Conservation (phyloP, 2,329 filamentous ascomycete species). For the Colletotrichum sp. region DNA sequence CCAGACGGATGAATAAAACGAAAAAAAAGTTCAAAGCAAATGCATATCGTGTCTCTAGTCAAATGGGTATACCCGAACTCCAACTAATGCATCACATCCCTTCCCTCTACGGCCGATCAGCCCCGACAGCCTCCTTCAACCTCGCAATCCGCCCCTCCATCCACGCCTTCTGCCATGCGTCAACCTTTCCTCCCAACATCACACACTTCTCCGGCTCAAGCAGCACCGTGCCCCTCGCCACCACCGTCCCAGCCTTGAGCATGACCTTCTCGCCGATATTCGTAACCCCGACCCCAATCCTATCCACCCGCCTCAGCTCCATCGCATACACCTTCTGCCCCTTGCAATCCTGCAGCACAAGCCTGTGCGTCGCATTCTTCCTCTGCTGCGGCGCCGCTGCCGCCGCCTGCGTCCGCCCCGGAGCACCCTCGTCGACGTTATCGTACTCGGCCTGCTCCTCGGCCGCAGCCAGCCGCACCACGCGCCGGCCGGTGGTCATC, state of each 20-base stretch:
- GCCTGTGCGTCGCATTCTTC: conserved; percentile 71
- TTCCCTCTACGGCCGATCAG: conserved; percentile 22
- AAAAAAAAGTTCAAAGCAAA: neutral
- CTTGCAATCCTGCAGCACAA: conserved; percentile 80
- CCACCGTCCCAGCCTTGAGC: conserved; percentile 65
- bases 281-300: conserved; percentile 67
- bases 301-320: conserved; percentile 71
- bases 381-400: conserved; percentile 20
- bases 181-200: conserved; percentile 88
- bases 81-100: neutral
- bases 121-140: conserved; percentile 65
- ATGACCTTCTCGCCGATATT: conserved; percentile 84
- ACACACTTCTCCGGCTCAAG: conserved; percentile 71
- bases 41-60: neutral
- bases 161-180: conserved; percentile 82
- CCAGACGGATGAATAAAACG: neutral
- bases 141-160: conserved; percentile 70
- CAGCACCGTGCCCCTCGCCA: conserved; percentile 80
- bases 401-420: neutral
- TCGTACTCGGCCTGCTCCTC: conserved; percentile 54
- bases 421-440: conserved; percentile 35
- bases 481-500: conserved; percentile 76
- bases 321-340: conserved; percentile 74
- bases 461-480: conserved; percentile 69
- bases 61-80: conserved; percentile 16